Conservation (phyloP, 495 filamentous ascomycete genomes). For the Aspergillus asperescens region DNA sequence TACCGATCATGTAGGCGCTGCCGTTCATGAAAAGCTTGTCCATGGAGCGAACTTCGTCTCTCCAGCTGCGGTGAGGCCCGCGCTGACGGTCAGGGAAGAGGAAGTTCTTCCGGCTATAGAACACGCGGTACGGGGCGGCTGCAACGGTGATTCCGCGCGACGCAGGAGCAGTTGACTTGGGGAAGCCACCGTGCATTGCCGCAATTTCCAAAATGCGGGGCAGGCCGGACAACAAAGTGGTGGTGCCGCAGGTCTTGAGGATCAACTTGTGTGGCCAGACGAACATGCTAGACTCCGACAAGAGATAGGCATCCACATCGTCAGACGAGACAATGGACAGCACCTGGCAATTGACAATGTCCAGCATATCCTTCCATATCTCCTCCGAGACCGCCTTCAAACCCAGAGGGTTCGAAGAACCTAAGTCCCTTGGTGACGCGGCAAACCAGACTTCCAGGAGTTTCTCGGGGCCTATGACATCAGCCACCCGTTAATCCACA, state of each 20-base stretch:
- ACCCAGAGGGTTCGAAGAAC: conserved; percentile 63
- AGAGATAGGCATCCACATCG: conserved; percentile 91
- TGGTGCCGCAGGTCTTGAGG: conserved; percentile 97
- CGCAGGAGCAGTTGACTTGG: conserved; percentile 49
- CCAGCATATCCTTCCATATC: conserved; percentile 94
- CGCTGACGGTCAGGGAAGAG: conserved; percentile 92
- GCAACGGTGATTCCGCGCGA: conserved; percentile 57
- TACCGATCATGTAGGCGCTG: conserved; percentile 98
- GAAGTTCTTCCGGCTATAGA: conserved; percentile 99
- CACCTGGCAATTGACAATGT: conserved; percentile 97
- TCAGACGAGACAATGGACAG: conserved; percentile 93
- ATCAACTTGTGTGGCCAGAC: conserved; percentile 99
- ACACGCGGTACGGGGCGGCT: conserved; percentile 88
- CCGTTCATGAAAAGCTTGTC: conserved; percentile 87
- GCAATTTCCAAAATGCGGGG: conserved; percentile 89
- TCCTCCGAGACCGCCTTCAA: conserved; percentile 80
- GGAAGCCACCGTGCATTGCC: conserved; percentile 79
- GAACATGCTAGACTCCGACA: conserved; percentile 99
- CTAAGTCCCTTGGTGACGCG: conserved; percentile 70
- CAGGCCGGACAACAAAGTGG: conserved; percentile 83
- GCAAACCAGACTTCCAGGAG: conserved; percentile 98
- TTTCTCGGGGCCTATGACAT: conserved; percentile 80
- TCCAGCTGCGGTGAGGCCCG: conserved; percentile 95
- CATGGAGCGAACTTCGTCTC: conserved; percentile 85
- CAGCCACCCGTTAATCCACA: conserved; percentile 3